phyloP scores from a whole-genome alignment of 2,329 filamentous ascomycete genomes.

The Trichoderma gracile region DNA sequence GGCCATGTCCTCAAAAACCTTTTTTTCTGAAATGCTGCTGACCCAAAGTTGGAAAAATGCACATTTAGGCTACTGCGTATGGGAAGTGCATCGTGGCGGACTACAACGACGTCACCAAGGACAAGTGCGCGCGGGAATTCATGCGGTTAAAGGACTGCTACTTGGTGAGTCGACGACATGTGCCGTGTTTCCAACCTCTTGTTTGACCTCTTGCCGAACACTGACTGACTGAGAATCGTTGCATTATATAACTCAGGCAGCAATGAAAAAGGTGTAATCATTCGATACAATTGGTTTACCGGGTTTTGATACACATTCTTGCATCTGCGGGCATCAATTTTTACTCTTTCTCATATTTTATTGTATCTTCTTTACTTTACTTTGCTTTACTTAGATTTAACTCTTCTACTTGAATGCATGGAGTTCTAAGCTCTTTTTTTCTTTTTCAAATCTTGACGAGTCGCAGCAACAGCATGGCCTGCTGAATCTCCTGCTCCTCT shows the following conservation, averaged over 20 bases:
- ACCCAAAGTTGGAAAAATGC: neutral
- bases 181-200: neutral
- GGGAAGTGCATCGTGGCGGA: slow-evolving; percentile 90
- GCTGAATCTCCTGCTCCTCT: slow-evolving; percentile 84
- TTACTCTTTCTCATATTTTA: neutral
- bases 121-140: slow-evolving; percentile 87
- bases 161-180: neutral
- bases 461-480: slow-evolving; percentile 75
- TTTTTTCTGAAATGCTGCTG: too few relatives aligned
- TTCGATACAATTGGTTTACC: neutral
- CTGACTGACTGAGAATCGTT: neutral
- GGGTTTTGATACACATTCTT: slow-evolving; percentile 26
- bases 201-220: neutral
- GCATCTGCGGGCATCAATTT: neutral
- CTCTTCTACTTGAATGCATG: neutral
- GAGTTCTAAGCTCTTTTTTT: neutral
- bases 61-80: slow-evolving; percentile 74
- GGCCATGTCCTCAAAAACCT: too few relatives aligned
- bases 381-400: neutral
- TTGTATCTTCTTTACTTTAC: neutral
- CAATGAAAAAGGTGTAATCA: slow-evolving; percentile 16
- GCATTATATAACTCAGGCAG: neutral
- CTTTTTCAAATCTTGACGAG: slow-evolving; percentile 66
- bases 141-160: slow-evolving; percentile 84
- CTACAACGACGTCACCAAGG: slow-evolving; percentile 86